Percentiles rank a stretch among this genome's conserved stretches.
These are phyloP conservation scores for Taphrina deformans DNA, from an alignment of 1,139 yeast genomes.

Conservation along the genomic window DNA sequence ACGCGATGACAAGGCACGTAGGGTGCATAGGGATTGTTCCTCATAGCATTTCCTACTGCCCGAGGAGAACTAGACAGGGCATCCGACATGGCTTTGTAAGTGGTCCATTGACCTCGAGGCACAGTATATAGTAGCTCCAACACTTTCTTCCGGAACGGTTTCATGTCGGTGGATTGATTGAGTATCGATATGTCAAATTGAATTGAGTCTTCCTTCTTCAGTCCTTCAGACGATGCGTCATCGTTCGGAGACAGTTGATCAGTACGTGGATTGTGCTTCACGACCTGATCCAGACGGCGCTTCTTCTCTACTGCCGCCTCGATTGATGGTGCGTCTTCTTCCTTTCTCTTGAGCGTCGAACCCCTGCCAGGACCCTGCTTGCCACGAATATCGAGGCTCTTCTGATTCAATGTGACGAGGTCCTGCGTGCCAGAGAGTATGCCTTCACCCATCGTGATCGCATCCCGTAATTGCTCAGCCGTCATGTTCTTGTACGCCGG, in stretches of 20 bases:
- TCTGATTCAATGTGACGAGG: background rate
- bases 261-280: background rate
- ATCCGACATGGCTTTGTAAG: conserved; percentile 16
- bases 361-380: background rate
- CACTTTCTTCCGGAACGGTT: background rate
- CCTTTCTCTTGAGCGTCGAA: background rate
- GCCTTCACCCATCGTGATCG: background rate
- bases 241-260: background rate
- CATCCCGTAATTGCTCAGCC: background rate
- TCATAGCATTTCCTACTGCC: conserved; percentile 22
- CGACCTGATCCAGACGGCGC: background rate
- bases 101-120: conserved; percentile 13
- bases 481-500: conserved; percentile 24
- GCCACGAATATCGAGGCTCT: conserved; percentile 8
- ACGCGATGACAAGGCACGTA: conserved; percentile 20
- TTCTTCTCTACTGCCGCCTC: no score
- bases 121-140: conserved; percentile 1
- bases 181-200: background rate
- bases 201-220: background rate
- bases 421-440: background rate
- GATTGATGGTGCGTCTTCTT: background rate
- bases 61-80: conserved; percentile 21
- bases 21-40: conserved; percentile 21
- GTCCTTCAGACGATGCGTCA: background rate
- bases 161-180: background rate